phyloP scores from a whole-genome alignment of 2,329 filamentous ascomycete genomes.

The Fusarium xylarioides region DNA sequence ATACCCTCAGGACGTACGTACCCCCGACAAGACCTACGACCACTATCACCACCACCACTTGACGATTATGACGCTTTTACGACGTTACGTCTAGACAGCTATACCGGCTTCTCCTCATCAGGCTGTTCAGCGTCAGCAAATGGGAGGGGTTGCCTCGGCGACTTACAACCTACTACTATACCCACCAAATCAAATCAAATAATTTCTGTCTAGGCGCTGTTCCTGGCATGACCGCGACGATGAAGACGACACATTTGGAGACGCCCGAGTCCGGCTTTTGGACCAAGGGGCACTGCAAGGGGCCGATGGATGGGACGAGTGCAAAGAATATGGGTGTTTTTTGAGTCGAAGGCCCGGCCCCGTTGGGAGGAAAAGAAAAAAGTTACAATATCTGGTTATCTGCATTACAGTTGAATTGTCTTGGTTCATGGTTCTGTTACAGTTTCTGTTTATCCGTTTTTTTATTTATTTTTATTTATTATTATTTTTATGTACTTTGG shows the following conservation, averaged over 20 bases:
- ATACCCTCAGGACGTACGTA: conserved; percentile 47
- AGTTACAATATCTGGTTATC: conserved; percentile 37
- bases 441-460: conserved; percentile 17
- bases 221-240: conserved; percentile 48
- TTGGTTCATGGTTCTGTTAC: conserved; percentile 24
- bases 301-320: conserved; percentile 23
- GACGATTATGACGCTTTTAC: conserved; percentile 59
- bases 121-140: conserved; percentile 44
- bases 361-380: conserved; percentile 43
- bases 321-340: conserved; percentile 10
- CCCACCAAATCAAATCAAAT: conserved; percentile 45
- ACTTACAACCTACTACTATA: conserved; percentile 52
- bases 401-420: conserved; percentile 33
- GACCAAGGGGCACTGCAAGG: conserved; percentile 23
- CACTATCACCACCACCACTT: conserved; percentile 52
- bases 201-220: conserved; percentile 50
- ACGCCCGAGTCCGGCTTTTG: conserved; percentile 31
- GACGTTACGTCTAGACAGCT: conserved; percentile 59
- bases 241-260: conserved; percentile 37
- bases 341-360: conserved; percentile 22
- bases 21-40: conserved; percentile 48
- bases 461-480: not conserved
- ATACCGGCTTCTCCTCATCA: conserved; percentile 47
- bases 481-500: not conserved
- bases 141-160: conserved; percentile 48